These are phyloP conservation scores for Barbatosphaeria neglecta DNA, from an alignment of 495 filamentous ascomycete species.

Conservation along the genomic window DNA sequence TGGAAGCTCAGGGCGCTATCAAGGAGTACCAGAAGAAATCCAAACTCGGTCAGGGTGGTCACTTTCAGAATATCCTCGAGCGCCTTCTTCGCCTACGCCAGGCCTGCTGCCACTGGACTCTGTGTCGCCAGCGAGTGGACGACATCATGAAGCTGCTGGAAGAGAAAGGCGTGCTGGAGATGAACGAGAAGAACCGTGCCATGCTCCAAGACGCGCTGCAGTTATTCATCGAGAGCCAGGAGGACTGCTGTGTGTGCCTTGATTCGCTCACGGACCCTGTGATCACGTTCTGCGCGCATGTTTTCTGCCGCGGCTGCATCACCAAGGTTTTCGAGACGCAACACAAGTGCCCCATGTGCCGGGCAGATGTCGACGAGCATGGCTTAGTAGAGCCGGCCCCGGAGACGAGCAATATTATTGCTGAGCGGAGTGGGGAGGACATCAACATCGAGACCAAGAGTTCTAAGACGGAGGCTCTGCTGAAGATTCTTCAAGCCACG, in stretches of 20 bases:
- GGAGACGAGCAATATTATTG: constrained; percentile 23
- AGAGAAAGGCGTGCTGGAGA: constrained; percentile 49
- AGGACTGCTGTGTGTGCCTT: constrained; percentile 76
- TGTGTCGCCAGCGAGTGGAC: constrained; percentile 63
- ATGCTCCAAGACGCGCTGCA: constrained; percentile 70
- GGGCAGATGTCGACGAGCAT: constrained; percentile 54
- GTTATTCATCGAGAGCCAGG: constrained; percentile 67
- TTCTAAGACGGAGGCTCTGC: constrained; percentile 74
- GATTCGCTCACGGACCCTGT: constrained; percentile 63
- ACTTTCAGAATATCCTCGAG: constrained; percentile 57
- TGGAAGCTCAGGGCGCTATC: constrained; percentile 65
- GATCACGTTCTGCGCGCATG: constrained; percentile 82
- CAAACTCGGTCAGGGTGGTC: constrained; percentile 26
- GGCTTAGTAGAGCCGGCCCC: constrained; percentile 52
- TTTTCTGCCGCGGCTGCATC: constrained; percentile 68
- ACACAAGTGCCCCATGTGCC: constrained; percentile 81
- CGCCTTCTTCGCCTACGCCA: constrained; percentile 77
- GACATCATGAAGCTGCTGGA: constrained; percentile 58
- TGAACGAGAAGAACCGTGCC: constrained; percentile 61
- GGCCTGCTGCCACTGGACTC: constrained; percentile 73
- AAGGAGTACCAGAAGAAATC: constrained; percentile 40
- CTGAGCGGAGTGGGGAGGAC: constrained; percentile 17
- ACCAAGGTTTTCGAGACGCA: constrained; percentile 67
- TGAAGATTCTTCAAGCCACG: constrained; percentile 66
- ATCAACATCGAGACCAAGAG: constrained; percentile 56